Conservation (phyloP, 805 yeast genomes). For the Zygosaccharomyces kombuchaensis region DNA sequence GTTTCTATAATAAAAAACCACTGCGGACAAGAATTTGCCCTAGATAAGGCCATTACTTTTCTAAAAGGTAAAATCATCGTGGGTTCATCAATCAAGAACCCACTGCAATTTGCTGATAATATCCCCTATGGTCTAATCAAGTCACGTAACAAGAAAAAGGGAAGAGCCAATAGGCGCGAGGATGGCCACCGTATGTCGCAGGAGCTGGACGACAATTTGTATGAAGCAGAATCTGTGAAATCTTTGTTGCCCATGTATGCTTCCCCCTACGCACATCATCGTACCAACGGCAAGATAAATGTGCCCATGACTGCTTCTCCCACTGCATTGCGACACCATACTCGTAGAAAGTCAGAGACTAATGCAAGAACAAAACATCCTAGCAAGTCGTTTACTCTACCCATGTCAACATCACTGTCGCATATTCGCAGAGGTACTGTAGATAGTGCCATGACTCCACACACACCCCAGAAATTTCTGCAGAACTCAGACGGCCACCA, state of each 20-base stretch:
- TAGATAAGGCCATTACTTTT: constrained; percentile 72
- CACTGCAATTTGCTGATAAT: constrained; percentile 27
- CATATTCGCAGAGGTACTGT: constrained; percentile 11
- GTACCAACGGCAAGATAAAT: constrained; percentile 7
- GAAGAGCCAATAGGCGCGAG: constrained; percentile 5
- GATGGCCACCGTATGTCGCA: constrained; percentile 7
- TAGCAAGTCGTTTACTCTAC: constrained; percentile 21
- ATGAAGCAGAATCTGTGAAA: constrained; percentile 24
- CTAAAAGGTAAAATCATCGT: constrained; percentile 59
- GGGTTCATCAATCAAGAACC: constrained; percentile 30
- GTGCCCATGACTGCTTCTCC: constrained; percentile 16
- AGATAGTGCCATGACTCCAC: constrained; percentile 1
- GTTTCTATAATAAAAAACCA: constrained; percentile 80
- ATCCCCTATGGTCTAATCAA: constrained; percentile 14
- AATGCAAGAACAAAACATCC: constrained; percentile 16
- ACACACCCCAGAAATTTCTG: background rate
- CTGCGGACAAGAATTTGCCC: constrained; percentile 81
- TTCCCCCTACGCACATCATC: constrained; percentile 9
- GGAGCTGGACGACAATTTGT: constrained; percentile 23
- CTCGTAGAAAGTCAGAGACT: constrained; percentile 26
- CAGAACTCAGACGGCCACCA: background rate
- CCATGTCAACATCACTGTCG: constrained; percentile 22
- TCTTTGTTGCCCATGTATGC: constrained; percentile 22
- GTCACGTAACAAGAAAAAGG: constrained; percentile 5
- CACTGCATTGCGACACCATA: constrained; percentile 10